phyloP scores from a whole-genome alignment of 768 basidiomycete genomes.

The Leccinum broughii region DNA sequence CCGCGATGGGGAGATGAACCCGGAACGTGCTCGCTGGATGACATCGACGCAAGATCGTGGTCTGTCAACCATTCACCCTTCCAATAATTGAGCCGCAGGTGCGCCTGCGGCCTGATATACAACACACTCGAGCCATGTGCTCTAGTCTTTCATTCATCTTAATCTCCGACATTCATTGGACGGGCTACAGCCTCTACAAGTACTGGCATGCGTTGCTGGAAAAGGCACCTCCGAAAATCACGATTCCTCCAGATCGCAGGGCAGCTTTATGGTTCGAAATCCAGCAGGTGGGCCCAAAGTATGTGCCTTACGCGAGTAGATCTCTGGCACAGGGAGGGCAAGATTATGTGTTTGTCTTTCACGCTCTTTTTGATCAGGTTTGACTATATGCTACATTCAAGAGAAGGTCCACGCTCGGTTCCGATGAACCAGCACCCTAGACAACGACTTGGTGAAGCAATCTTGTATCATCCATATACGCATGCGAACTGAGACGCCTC shows the following conservation, averaged over 20 bases:
- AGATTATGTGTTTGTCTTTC: background rate
- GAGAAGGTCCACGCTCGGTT: background rate
- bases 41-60: background rate
- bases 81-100: background rate
- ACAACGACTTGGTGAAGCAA: background rate
- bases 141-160: background rate
- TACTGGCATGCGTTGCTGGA: no score
- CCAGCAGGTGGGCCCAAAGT: background rate
- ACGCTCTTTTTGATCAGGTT: background rate
- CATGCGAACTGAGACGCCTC: background rate
- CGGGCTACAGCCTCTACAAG: background rate
- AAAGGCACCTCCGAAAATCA: background rate
- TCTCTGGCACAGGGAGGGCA: background rate
- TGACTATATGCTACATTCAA: background rate
- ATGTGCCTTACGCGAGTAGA: background rate
- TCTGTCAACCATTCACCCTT: background rate
- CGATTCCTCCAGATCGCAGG: background rate
- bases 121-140: background rate
- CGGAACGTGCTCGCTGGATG: background rate
- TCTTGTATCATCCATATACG: background rate
- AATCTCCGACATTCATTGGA: background rate
- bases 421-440: background rate
- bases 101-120: background rate
- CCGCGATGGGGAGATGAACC: background rate
- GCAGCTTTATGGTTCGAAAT: background rate